A percentile compares a stretch with the other conserved stretches of the same genome.
These are phyloP conservation scores for Leptoxyphium fumago DNA, from an alignment of 2,329 filamentous ascomycete species.

Conservation along the genomic window DNA sequence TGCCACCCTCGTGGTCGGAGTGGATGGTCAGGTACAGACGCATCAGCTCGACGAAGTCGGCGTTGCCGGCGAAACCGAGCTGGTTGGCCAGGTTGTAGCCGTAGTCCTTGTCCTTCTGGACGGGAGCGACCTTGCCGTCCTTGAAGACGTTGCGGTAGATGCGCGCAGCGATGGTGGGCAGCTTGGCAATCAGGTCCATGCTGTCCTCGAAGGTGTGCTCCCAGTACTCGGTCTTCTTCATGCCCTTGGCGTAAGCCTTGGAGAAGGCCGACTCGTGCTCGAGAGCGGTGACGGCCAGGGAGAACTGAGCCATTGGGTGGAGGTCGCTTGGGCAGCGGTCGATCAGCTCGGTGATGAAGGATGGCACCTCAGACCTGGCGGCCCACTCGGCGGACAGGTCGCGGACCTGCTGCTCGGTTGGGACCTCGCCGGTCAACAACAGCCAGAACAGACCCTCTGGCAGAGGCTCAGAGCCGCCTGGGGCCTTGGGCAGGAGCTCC, in stretches of 20 bases:
- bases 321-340: conserved; percentile 98
- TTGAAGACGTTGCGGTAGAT: conserved; percentile 99
- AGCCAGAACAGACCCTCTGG: conserved; percentile 99
- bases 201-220: conserved; percentile 98
- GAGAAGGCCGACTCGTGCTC: conserved; percentile 97
- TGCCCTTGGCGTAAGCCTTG: conserved; percentile 96
- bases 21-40: conserved; percentile 99
- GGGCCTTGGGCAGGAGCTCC: conserved; percentile 89
- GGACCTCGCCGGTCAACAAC: conserved; percentile 93
- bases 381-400: conserved; percentile 98
- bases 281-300: conserved; percentile 89
- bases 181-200: conserved; percentile 99
- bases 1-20: conserved; percentile 98
- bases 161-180: conserved; percentile 90
- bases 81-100: conserved; percentile 99
- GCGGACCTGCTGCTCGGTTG: conserved; percentile 93
- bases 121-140: conserved; percentile 90
- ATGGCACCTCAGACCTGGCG: conserved; percentile 88
- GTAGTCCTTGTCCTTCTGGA: conserved; percentile 99
- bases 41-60: conserved; percentile 95
- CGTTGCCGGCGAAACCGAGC: conserved; percentile 89
- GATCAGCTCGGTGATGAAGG: conserved; percentile 98
- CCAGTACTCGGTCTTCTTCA: conserved; percentile 99
- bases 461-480: conserved; percentile 89
- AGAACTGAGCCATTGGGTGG: conserved; percentile 99